Evolutionary conservation across 2,329 filamentous ascomycete species (phyloP).

Genomic region (Trichoderma asperellum): DNA sequence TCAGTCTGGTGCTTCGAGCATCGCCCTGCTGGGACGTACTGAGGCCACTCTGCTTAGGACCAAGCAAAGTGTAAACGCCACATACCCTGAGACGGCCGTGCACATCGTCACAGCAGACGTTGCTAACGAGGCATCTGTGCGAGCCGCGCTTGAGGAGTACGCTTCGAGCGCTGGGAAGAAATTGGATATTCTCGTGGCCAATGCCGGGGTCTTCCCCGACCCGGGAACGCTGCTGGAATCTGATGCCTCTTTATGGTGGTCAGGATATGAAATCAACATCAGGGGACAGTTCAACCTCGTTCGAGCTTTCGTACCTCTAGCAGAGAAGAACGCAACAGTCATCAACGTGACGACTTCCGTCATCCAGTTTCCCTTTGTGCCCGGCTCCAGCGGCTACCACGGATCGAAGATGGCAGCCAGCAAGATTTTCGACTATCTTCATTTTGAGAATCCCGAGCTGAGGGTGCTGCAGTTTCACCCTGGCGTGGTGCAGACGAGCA

Average conservation of each 20-base stretch:
- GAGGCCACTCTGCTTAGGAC: constrained; percentile 39
- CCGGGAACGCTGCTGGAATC: constrained; percentile 28
- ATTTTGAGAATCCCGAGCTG: constrained; percentile 45
- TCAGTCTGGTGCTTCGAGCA: constrained; percentile 43
- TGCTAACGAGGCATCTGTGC: constrained; percentile 34
- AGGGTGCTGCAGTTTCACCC: constrained; percentile 50
- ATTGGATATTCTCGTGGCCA: constrained; percentile 45
- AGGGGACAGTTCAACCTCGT: constrained; percentile 40
- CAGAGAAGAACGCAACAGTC: constrained; percentile 36
- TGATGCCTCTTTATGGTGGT: constrained; percentile 36
- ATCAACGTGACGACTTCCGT: constrained; percentile 34
- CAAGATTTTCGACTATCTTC: constrained; percentile 47
- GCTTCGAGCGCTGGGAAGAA: constrained; percentile 36
- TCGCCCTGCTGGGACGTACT: constrained; percentile 49
- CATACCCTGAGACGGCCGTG: constrained; percentile 53
- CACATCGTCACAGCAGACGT: constrained; percentile 42
- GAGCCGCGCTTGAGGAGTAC: constrained; percentile 31
- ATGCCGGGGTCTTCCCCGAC: constrained; percentile 37
- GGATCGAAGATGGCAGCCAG: constrained; percentile 47
- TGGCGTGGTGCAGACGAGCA: constrained; percentile 43
- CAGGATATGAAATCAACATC: constrained; percentile 38
- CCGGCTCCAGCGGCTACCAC: constrained; percentile 45
- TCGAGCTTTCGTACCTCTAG: constrained; percentile 36
- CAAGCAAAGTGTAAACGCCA: constrained; percentile 49
- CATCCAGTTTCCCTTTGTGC: constrained; percentile 35